These are phyloP conservation scores for Fusarium domesticum DNA, from an alignment of 2,329 filamentous ascomycete species.

Conservation along the genomic window DNA sequence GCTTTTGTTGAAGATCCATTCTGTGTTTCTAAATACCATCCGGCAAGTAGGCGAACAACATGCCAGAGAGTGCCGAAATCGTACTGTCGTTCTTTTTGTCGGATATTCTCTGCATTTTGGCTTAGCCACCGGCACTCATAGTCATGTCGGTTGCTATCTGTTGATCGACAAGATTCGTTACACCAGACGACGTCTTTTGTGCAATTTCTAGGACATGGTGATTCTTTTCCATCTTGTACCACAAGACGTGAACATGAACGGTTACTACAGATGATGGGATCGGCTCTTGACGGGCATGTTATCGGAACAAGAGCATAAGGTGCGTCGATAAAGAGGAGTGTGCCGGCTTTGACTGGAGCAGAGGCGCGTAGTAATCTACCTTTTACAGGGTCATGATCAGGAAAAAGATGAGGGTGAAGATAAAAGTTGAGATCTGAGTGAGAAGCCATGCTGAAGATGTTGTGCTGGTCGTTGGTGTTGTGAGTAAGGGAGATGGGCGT, in stretches of 20 bases:
- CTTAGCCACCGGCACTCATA: slow-evolving; percentile 30
- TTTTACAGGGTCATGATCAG: slow-evolving; percentile 26
- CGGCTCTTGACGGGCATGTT: slow-evolving; percentile 11
- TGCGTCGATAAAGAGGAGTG: slow-evolving; percentile 27
- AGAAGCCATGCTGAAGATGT: not conserved
- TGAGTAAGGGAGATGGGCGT: too few relatives aligned
- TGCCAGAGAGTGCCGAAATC: slow-evolving; percentile 31
- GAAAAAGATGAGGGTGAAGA: slow-evolving; percentile 21
- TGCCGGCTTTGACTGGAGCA: slow-evolving; percentile 23
- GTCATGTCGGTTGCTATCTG: slow-evolving; percentile 23
- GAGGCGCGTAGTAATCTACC: slow-evolving; percentile 27
- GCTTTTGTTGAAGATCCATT: not conserved
- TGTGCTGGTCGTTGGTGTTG: not conserved
- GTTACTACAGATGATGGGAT: slow-evolving; percentile 29
- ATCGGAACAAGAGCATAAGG: slow-evolving; percentile 30
- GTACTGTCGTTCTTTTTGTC: slow-evolving; percentile 22
- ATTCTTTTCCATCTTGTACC: slow-evolving; percentile 5
- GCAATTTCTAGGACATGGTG: slow-evolving; percentile 21
- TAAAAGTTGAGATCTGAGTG: slow-evolving; percentile 23
- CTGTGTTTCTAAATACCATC: slow-evolving; percentile 19
- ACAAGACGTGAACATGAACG: slow-evolving; percentile 24
- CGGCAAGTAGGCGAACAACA: slow-evolving; percentile 29
- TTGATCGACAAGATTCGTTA: slow-evolving; percentile 18
- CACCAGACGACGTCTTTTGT: slow-evolving; percentile 29
- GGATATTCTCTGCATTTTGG: slow-evolving; percentile 13